Percentiles rank a stretch among this genome's conserved stretches.
Evolutionary conservation across 441 rosid species (phyloP).

Genomic region (Hura crepitans): DNA sequence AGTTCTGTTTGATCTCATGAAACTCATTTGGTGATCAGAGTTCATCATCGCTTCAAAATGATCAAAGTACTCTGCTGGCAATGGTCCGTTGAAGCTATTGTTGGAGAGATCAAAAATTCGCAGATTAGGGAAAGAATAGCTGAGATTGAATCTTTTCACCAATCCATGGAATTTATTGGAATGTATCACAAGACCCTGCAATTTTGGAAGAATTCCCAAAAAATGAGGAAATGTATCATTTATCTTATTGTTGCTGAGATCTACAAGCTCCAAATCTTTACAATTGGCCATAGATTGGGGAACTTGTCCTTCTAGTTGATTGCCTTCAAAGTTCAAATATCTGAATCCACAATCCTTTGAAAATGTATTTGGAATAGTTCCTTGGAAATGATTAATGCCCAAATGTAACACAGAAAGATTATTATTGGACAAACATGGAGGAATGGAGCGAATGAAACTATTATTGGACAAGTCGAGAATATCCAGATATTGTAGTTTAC

Average conservation of each 20-base stretch:
- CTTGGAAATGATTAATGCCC: constrained; percentile 8
- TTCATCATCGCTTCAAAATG: constrained; percentile 11
- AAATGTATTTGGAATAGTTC: constrained; percentile 15
- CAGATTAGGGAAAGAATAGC: background rate
- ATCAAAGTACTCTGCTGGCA: constrained; percentile 10
- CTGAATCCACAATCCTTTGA: background rate
- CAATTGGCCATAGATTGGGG: constrained; percentile 23
- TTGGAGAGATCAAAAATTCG: constrained; percentile 20
- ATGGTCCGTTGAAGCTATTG: constrained; percentile 5
- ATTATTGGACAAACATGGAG: constrained; percentile 14
- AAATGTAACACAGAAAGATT: constrained; percentile 17
- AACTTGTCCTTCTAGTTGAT: constrained; percentile 21
- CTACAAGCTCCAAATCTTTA: constrained; percentile 14
- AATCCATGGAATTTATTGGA: constrained; percentile 18
- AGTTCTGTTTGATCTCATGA: background rate
- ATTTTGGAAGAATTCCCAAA: background rate
- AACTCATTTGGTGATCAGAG: background rate
- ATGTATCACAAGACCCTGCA: constrained; percentile 12
- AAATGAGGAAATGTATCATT: constrained; percentile 6
- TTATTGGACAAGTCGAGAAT: constrained; percentile 28
- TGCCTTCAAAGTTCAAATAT: constrained; percentile 17
- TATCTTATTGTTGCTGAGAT: constrained; percentile 19
- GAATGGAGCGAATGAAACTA: constrained; percentile 21
- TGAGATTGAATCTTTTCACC: background rate
- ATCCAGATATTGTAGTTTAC: constrained; percentile 6